Evolutionary conservation across 768 basidiomycete genomes (phyloP), one percentile per base, ranked within the genome.

Genomic region (Lepiota brunneoincarnata): DNA sequence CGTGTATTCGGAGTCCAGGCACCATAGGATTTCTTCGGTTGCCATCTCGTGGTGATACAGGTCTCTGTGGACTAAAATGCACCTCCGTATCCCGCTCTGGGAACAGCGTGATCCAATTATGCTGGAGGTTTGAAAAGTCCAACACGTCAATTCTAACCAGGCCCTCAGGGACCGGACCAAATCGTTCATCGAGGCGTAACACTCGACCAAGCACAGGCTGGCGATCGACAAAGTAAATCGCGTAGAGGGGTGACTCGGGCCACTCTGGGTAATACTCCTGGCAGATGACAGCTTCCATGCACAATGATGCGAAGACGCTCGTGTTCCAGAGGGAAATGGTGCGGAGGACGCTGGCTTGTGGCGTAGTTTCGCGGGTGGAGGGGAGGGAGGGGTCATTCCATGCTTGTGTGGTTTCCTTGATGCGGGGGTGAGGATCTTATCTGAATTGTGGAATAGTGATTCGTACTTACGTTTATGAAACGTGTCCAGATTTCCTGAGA

Each of bases 161-260:
- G 4, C 61, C 60, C 14, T 58, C 34, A 2, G 64, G 61, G 7
- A 66, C 51, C 1, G 60, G 28, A n/a, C 60, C 58, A 55, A 67
- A 65, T 17, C 62, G 60, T 28, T 63, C 58, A n/a, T 51, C 61
- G 2, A 64, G 41, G 10, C 35, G 26, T 28, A 43, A 40, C 11
- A 56, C 36, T 18, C 40, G 39, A 28, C 54, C 50, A 15, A 45
- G 55, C 24, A 46, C 14, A 21, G 49, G 38, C 5, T 51, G 40
- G n/a, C 47, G 52, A 42, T 68, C 67, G 6, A 66, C 49, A 10
- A 68, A 20, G 44, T 68, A 68, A 21, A 68, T 57, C 6, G 64
- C 57, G 40, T 62, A 65, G 6, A 58, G 51, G 7, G 65, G 60
- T 14, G 67, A 67, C 14, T 61, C 26, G 5, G 59, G 61, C 52